Evolutionary conservation across 352 stramenopile species (phyloP), one percentile per base, ranked within the genome.

Genomic region (Pythium aristosporum): DNA sequence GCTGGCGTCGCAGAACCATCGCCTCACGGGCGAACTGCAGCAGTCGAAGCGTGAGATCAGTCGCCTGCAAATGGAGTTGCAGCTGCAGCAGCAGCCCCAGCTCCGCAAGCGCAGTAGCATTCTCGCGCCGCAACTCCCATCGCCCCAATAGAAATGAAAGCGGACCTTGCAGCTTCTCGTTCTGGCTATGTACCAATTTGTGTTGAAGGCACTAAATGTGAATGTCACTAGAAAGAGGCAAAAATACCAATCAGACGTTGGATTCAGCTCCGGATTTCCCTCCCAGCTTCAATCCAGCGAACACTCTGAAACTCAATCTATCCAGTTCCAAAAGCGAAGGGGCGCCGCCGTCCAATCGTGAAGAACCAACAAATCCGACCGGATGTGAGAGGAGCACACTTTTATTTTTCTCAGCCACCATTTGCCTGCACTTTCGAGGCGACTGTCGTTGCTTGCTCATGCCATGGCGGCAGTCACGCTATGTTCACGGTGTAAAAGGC

Each of bases 1-100:
- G 63, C 73, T 92, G 25, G 69, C 77, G 23, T 65, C 80, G 42
- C 83, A 92, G 57, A 92, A 92, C 64, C 72, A 75, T 37, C 76
- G 72, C 12, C 72, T 92, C 30, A 69, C 72, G 44, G 68, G 74
- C 12, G 75, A 89, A 39, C 66, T 92, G 3, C 72, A 73, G 10
- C 63, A 61, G 28, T 79, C 75, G n/a, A 73, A 80, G 61, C 76
- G 77, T n/a, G 73, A 89, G 51, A 75, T 76, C 56, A 85, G 66
- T 23, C 73, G 80, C 4, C 61, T 91, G 43, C 79, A 81, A 47
- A 77, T 76, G 67, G 71, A 88, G 49, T 63, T 85, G 9, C 79
- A 89, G 63, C 61, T 75, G 8, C 68, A 82, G 44, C 67, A 84
- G 52, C 72, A 77, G 39, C 73, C 68, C 12, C 73, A 80, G 42